phyloP scores from a whole-genome alignment of 208 protist species.

The Leishmania turanica region DNA sequence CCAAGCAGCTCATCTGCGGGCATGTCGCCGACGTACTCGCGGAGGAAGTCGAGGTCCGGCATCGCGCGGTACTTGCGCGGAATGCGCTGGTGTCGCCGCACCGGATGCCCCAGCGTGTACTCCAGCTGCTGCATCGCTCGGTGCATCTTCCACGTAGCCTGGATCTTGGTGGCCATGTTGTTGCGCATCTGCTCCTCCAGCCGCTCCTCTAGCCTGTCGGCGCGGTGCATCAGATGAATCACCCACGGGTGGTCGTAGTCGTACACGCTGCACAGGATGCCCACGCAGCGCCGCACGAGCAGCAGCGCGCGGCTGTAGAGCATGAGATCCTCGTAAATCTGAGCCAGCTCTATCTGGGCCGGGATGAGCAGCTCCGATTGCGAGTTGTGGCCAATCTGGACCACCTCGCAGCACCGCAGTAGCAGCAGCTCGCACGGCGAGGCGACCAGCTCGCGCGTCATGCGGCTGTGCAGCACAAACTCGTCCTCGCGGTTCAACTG shows the following conservation, averaged over 20 bases:
- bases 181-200: conserved; percentile 52
- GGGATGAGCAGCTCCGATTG: conserved; percentile 89
- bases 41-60: conserved; percentile 56
- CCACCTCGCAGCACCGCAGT: conserved; percentile 85
- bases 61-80: conserved; percentile 44
- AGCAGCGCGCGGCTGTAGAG: conserved; percentile 81
- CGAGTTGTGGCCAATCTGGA: conserved; percentile 76
- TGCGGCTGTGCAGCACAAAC: conserved; percentile 82
- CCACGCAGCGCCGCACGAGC: conserved; percentile 80
- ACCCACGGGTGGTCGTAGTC: conserved; percentile 90
- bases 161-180: conserved; percentile 77
- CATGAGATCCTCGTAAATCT: conserved; percentile 81
- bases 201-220: conserved; percentile 45
- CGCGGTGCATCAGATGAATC: conserved; percentile 64
- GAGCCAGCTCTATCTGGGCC: conserved; percentile 70
- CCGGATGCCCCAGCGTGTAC: conserved; percentile 56
- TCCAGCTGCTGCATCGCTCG: conserved; percentile 66
- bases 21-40: conserved; percentile 40
- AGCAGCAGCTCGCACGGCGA: conserved; percentile 85
- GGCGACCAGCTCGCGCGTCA: conserved; percentile 79
- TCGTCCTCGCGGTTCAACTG: conserved; percentile 55
- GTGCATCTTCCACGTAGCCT: conserved; percentile 86
- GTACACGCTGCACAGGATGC: conserved; percentile 83
- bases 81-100: conserved; percentile 70
- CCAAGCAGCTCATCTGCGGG: conserved; percentile 10